Evolutionary conservation across 2,329 filamentous ascomycete genomes (phyloP).

Genomic region (Macrophomina tecta): DNA sequence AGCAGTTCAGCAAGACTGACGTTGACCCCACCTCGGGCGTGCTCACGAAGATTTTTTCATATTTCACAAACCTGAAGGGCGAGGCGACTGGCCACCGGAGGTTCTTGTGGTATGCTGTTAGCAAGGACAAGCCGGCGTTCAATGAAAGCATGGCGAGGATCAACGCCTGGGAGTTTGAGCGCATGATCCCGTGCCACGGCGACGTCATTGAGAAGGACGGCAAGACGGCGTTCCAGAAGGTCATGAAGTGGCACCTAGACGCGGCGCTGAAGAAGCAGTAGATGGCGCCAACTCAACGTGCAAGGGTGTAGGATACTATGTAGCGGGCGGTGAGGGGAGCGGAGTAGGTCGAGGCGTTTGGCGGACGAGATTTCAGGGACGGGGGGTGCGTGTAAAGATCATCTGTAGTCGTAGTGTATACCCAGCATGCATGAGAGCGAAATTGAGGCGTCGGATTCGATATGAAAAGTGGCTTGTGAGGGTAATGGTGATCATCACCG

Average conservation of each 20-base stretch:
- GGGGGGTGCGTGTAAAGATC: neutral
- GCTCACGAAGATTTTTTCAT: slow-evolving; percentile 62
- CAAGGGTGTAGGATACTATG: neutral
- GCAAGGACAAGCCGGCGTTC: slow-evolving; percentile 70
- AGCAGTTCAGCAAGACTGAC: slow-evolving; percentile 72
- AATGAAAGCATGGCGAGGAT: slow-evolving; percentile 73
- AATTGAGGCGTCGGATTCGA: neutral
- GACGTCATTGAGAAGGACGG: slow-evolving; percentile 79
- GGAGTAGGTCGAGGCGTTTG: neutral
- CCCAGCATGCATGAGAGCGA: neutral
- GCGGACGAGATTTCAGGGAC: neutral
- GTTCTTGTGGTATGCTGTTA: slow-evolving; percentile 79
- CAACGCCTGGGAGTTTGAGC: slow-evolving; percentile 80
- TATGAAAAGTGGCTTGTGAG: neutral
- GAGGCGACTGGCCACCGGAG: slow-evolving; percentile 76
- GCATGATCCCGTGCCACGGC: slow-evolving; percentile 89
- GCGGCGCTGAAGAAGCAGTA: slow-evolving; percentile 32
- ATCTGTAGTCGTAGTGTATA: slow-evolving; percentile 6
- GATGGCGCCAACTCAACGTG: neutral
- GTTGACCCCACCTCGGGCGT: slow-evolving; percentile 62
- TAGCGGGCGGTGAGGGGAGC: slow-evolving; percentile 2
- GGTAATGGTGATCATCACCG: slow-evolving; percentile 8
- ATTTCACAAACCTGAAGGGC: slow-evolving; percentile 67
- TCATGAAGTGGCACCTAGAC: slow-evolving; percentile 83
- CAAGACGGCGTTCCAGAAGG: slow-evolving; percentile 76